Evolutionary conservation across 2,329 filamentous ascomycete species (phyloP), one percentile per base, ranked within the genome.

Genomic region (Bisporella sp.): DNA sequence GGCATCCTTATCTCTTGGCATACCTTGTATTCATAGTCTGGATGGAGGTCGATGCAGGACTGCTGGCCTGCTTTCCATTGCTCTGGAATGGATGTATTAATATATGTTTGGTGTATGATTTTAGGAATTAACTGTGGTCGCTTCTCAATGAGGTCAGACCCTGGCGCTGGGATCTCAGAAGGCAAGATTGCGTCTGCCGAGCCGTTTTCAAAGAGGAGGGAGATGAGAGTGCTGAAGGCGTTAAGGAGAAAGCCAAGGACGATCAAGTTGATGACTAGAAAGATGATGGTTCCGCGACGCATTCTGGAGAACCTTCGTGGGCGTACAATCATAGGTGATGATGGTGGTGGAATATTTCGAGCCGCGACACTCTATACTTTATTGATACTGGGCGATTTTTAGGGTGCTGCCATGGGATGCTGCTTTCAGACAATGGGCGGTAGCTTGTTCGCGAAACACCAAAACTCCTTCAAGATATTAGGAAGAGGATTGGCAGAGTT

Each of bases 101-200:
- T 80, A 68, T 87, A 88, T 7, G 85, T 88, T 66, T 89, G 85
- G 70, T 89, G 85, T 50, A 89, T 86, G 62, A 89, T 88, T 68
- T 85, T 87, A 45, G 85, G 85, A 46, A 89, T 87, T 57, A 87
- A 65, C 58, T 82, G 79, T 7, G 76, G 44, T 72, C 58, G 51
- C 71, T 73, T 71, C 54, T 77, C 76, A 57, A 79, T 77, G 56
- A 78, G 61, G 54, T 75, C 78, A 4, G 80, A 81, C 61, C 83
- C 81, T 12, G 81, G 79, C 6, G 80, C 77, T 11, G 82, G 83
- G 41, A 88, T 74, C 59, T 88, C 84, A 47, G 78, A 74, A 56
- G 75, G 75, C 56, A 77, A 76, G 51, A 89, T 88, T 48, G 81
- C 80, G 69, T 87, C 83, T 54, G 75, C 74, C 13, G 77, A 73